Percentiles rank a stretch among this genome's conserved stretches.
Evolutionary conservation across 2,329 filamentous ascomycete species (phyloP).

Genomic region (Lachnum nothofagi): DNA sequence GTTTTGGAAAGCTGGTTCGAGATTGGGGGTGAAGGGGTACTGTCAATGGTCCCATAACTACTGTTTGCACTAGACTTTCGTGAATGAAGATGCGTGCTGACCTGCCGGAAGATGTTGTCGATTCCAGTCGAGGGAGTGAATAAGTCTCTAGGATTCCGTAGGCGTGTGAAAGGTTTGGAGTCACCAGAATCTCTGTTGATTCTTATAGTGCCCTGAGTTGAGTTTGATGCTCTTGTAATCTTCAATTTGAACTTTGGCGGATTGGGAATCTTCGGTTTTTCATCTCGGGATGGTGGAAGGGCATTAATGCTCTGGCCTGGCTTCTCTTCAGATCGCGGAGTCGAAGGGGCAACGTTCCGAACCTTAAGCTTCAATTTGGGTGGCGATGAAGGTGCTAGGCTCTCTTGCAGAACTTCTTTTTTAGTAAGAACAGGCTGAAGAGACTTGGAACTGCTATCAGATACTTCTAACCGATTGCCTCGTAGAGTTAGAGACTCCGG

Average conservation of each 20-base stretch:
- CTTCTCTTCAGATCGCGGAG: conserved; percentile 20
- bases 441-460: neutral
- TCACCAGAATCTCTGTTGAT: conserved; percentile 24
- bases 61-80: conserved; percentile 23
- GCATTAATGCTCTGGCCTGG: conserved; percentile 13
- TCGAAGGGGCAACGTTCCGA: conserved; percentile 13
- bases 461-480: neutral
- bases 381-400: conserved; percentile 7
- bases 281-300: conserved; percentile 2
- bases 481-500: neutral
- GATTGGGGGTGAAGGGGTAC: conserved; percentile 1
- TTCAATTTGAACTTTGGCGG: conserved; percentile 28
- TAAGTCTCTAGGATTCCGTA: conserved; percentile 29
- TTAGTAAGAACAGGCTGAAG: neutral
- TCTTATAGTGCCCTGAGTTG: conserved; percentile 28
- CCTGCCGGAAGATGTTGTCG: conserved; percentile 30
- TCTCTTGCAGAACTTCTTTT: neutral
- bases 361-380: conserved; percentile 28
- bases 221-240: conserved; percentile 28
- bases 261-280: conserved; percentile 9
- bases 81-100: conserved; percentile 26
- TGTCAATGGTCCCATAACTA: conserved; percentile 8
- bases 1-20: neutral
- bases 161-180: conserved; percentile 17
- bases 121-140: conserved; percentile 29